phyloP scores from a whole-genome alignment of 2,329 filamentous ascomycete species.

The Trichoderma sp. region DNA sequence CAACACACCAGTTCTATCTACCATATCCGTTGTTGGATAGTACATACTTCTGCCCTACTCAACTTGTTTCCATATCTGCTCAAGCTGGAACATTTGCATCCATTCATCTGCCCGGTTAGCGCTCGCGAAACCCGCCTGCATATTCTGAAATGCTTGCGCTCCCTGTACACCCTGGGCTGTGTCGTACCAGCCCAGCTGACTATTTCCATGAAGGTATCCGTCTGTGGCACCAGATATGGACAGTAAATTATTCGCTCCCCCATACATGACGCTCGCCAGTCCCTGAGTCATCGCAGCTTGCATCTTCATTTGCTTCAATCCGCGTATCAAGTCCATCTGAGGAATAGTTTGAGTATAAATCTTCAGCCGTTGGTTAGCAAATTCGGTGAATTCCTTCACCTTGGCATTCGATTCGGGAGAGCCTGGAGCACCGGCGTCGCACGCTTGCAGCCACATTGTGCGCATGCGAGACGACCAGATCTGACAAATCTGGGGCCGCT shows the following conservation, averaged over 20 bases:
- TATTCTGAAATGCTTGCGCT: constrained; percentile 41
- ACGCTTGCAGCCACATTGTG: constrained; percentile 39
- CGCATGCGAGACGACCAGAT: constrained; percentile 48
- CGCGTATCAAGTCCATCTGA: constrained; percentile 37
- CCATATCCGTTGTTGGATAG: neutral
- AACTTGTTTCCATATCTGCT: constrained; percentile 40
- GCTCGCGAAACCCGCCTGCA: constrained; percentile 39
- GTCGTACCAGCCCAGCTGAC: constrained; percentile 42
- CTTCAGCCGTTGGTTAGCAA: constrained; percentile 36
- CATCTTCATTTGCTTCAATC: constrained; percentile 39
- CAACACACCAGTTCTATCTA: neutral
- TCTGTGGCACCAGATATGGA: constrained; percentile 37
- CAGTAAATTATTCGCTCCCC: constrained; percentile 39
- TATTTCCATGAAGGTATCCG: constrained; percentile 42
- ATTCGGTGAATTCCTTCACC: constrained; percentile 37
- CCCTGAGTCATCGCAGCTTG: constrained; percentile 43
- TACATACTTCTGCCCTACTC: constrained; percentile 32
- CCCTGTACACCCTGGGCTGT: constrained; percentile 42
- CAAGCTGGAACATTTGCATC: constrained; percentile 37
- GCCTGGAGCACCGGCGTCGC: constrained; percentile 36
- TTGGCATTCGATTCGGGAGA: constrained; percentile 35
- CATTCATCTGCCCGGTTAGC: constrained; percentile 37
- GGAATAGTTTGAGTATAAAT: constrained; percentile 40
- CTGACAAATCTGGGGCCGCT: constrained; percentile 40
- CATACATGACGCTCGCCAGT: constrained; percentile 41